phyloP scores from a whole-genome alignment of 305 asterid species.

The Ilex paraguariensis region DNA sequence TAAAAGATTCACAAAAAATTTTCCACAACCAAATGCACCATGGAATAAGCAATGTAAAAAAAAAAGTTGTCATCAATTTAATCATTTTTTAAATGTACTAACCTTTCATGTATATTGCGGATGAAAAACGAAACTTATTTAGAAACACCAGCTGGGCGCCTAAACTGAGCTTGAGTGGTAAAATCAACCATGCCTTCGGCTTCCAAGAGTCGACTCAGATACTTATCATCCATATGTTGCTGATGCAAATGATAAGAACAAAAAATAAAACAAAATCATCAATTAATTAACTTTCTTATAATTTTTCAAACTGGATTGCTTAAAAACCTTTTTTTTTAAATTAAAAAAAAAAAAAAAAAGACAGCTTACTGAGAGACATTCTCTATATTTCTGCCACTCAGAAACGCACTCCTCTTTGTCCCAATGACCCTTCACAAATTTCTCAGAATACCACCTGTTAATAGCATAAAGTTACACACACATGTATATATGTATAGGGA shows the following conservation, averaged over 20 bases:
- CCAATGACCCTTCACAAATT: constrained; percentile 88
- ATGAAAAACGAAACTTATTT: constrained; percentile 4
- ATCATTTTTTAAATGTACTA: no score
- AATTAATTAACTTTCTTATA: background rate
- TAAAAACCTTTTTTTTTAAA: no score
- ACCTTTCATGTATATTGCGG: no score
- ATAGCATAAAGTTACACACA: background rate
- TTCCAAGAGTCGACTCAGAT: constrained; percentile 71
- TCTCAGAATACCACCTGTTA: constrained; percentile 78
- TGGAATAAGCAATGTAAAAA: no score
- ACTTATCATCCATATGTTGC: constrained; percentile 89
- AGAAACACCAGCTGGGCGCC: constrained; percentile 23
- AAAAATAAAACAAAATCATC: background rate
- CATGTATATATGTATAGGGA: no score
- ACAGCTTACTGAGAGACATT: constrained; percentile 71
- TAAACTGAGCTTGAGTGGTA: constrained; percentile 34
- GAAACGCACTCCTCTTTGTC: constrained; percentile 63
- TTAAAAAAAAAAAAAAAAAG: background rate
- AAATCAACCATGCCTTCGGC: constrained; percentile 56
- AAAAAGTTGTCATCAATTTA: no score
- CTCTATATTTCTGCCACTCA: constrained; percentile 82
- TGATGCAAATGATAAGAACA: constrained; percentile 22
- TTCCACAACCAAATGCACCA: no score
- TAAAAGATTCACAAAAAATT: no score
- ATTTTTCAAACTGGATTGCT: no score